Conservation (phyloP, 176 grass and related monocot species). For the Oropetium thomaeum region DNA sequence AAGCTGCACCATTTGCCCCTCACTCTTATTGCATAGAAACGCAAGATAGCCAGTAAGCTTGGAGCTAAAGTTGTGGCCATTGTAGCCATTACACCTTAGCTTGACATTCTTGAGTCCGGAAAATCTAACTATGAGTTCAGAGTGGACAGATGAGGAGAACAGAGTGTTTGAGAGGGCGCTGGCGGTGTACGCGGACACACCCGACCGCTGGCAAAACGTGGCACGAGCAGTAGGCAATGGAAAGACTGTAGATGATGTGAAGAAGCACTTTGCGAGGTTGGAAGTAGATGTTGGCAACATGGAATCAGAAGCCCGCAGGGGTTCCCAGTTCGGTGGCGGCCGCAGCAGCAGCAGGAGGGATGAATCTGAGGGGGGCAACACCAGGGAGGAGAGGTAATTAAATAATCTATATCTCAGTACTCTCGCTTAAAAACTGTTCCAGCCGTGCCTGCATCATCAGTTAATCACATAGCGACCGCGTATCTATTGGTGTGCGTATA, state of each 20-base stretch:
- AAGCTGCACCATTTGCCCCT: constrained; percentile 45
- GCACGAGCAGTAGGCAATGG: constrained; percentile 38
- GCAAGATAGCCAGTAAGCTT: constrained; percentile 11
- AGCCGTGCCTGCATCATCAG: constrained; percentile 23
- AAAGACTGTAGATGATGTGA: constrained; percentile 35
- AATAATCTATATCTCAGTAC: background rate
- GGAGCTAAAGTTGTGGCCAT: background rate
- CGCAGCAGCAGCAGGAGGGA: background rate
- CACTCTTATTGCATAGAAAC: constrained; percentile 33
- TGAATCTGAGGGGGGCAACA: too few species aligned
- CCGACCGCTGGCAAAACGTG: constrained; percentile 60
- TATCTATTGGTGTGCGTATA: background rate
- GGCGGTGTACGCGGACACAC: constrained; percentile 41
- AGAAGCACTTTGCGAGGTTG: constrained; percentile 9
- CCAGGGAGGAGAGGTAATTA: constrained; percentile 41
- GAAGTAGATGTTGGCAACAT: background rate
- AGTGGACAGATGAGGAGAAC: constrained; percentile 50
- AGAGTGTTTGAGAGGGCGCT: constrained; percentile 53
- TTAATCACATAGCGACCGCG: background rate
- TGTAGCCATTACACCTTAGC: background rate
- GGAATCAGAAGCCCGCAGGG: background rate
- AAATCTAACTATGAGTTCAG: constrained; percentile 29
- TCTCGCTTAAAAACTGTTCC: constrained; percentile 23
- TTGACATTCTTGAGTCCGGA: background rate
- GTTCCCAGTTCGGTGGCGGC: background rate